Base-by-base conservation (phyloP, 805 yeast species). In the Teunomyces cretensis region DNA sequence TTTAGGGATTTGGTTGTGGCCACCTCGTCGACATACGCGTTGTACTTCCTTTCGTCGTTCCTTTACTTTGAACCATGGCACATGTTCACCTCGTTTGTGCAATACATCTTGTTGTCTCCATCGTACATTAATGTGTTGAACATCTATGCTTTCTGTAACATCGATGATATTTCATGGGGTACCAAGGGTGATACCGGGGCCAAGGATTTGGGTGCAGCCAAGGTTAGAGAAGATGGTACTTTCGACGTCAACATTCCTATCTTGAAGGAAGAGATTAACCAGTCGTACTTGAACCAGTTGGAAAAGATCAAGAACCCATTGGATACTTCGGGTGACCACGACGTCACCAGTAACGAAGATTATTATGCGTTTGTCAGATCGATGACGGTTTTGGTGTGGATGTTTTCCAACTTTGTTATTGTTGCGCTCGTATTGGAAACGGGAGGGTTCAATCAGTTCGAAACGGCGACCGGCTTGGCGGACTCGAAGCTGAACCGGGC, bases 161-260 rank as follows among this genome's bases (percentile, higher is more conserved):
- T 83, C 68, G 86, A 82, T 58, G 87, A 82, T 63, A 78, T 82
- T 39, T 82, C 87, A 2, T 82, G 87, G 87, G 87, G 87, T 47
- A 82, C 87, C n/a, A 82, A 83, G 60, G 87, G 87, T 33, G 79
- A 81, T 35, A 71, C 74, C n/a, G 78, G 85, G 2, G 80, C 81
- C 4, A 73, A 66, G 30, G 79, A 76, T 32, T 70, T 81, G 58
- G 85, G 86, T 42, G 74, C 66, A 1, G 81, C 78, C 9, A 78
- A 74, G 53, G 74, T 72, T 31, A 68, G 72, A 43, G 79, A 76
- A 44, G 81, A 77, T 51, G 84, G 83, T 54, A 73, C 76, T 30
- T 74, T 76, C 41, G 83, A 79, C 39, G 78, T 82, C 40, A 80
- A 78, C 61, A 54, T 81, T 60, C 70, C 76, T 46, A 58, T 79